Conservation (phyloP, 805 yeast genomes). For the Scheffersomyces ergatensis region DNA sequence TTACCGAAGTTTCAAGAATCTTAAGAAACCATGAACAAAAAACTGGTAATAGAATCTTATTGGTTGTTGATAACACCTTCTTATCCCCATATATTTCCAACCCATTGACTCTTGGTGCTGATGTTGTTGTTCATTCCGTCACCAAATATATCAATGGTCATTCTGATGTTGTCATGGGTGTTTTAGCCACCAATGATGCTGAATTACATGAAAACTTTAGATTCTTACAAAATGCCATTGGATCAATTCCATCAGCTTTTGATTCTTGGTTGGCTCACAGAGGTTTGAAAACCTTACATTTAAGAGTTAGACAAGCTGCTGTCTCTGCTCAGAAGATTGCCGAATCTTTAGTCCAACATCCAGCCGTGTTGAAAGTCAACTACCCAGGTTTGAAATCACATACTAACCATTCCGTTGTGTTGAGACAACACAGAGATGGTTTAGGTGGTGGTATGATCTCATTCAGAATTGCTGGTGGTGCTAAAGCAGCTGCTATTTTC, state of each 20-base stretch:
- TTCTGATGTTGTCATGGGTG: slow-evolving; percentile 88
- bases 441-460: slow-evolving; percentile 93
- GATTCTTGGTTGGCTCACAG: slow-evolving; percentile 93
- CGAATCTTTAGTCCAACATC: slow-evolving; percentile 51
- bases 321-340: slow-evolving; percentile 67
- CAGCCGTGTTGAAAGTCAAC: slow-evolving; percentile 63
- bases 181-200: slow-evolving; percentile 66
- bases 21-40: slow-evolving; percentile 44
- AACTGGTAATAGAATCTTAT: slow-evolving; percentile 49
- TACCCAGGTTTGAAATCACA: slow-evolving; percentile 80
- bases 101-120: slow-evolving; percentile 82
- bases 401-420: slow-evolving; percentile 59
- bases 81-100: slow-evolving; percentile 83
- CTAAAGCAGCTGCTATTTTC: slow-evolving; percentile 70
- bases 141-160: slow-evolving; percentile 92
- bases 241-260: slow-evolving; percentile 87
- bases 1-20: slow-evolving; percentile 55
- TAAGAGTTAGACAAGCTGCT: slow-evolving; percentile 73
- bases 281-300: slow-evolving; percentile 82
- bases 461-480: slow-evolving; percentile 82
- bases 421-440: slow-evolving; percentile 75
- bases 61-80: slow-evolving; percentile 88
- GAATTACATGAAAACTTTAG: slow-evolving; percentile 60
- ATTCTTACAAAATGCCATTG: slow-evolving; percentile 84
- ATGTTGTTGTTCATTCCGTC: slow-evolving; percentile 83